Evolutionary conservation across 345 rosid genomes (phyloP).

Genomic region (Lumnitzera racemosa): DNA sequence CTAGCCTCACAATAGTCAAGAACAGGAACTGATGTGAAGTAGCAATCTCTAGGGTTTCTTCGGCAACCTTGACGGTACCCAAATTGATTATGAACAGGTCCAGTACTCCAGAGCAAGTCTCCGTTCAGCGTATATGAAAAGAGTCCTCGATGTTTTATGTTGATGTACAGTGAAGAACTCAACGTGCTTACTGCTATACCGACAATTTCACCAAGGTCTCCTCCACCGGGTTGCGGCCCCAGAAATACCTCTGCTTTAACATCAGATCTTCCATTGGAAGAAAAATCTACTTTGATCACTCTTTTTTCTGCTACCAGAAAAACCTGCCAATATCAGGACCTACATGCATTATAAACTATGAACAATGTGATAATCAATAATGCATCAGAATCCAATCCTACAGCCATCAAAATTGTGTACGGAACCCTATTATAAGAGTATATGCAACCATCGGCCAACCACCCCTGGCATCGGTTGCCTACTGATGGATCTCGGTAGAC

Average conservation of each 20-base stretch:
- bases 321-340: constrained; percentile 36
- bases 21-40: constrained; percentile 55
- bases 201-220: constrained; percentile 28
- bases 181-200: constrained; percentile 61
- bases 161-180: constrained; percentile 55
- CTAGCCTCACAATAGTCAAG: constrained; percentile 71
- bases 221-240: constrained; percentile 43
- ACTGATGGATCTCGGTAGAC: too few relatives aligned
- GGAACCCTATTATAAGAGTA: background rate
- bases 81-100: constrained; percentile 44
- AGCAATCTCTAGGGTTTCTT: constrained; percentile 45
- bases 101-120: constrained; percentile 65
- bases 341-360: background rate
- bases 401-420: background rate
- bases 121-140: constrained; percentile 40
- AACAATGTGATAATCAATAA: background rate
- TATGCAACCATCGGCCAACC: background rate
- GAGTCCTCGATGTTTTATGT: constrained; percentile 47
- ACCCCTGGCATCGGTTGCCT: too few relatives aligned
- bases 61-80: constrained; percentile 71
- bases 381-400: too few relatives aligned
- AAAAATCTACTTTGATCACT: constrained; percentile 39
- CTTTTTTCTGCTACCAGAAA: constrained; percentile 70
- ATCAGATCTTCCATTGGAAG: constrained; percentile 30
- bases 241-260: constrained; percentile 46